Evolutionary conservation across 2,329 filamentous ascomycete genomes (phyloP).

Genomic region (Saccharata proteae): DNA sequence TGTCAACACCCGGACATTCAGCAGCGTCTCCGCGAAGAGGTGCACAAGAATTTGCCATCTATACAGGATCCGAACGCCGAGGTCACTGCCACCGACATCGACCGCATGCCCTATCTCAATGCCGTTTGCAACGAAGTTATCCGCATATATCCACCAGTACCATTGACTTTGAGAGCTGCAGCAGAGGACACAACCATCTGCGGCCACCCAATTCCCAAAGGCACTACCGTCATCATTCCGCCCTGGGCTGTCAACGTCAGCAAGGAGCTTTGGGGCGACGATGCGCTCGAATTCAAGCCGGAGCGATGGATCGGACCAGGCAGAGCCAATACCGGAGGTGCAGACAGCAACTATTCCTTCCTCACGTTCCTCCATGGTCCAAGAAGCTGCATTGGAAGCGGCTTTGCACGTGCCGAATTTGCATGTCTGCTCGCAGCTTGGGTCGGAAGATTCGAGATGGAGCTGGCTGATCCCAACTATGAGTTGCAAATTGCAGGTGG

Average conservation of each 20-base stretch:
- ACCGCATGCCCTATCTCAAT: slow-evolving; percentile 66
- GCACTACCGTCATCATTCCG: slow-evolving; percentile 54
- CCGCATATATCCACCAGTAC: slow-evolving; percentile 60
- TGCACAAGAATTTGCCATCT: slow-evolving; percentile 34
- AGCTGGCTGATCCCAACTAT: slow-evolving; percentile 46
- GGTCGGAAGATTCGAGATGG: slow-evolving; percentile 62
- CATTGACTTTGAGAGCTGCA: slow-evolving; percentile 56
- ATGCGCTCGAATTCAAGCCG: slow-evolving; percentile 65
- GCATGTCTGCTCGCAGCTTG: slow-evolving; percentile 68
- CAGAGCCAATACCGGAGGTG: slow-evolving; percentile 52
- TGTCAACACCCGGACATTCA: slow-evolving; percentile 39
- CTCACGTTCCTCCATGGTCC: slow-evolving; percentile 81
- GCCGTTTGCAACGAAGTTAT: slow-evolving; percentile 69
- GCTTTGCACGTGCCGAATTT: slow-evolving; percentile 75
- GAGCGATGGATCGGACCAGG: slow-evolving; percentile 41
- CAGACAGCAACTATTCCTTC: slow-evolving; percentile 63
- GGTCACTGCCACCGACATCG: slow-evolving; percentile 47
- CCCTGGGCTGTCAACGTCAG: slow-evolving; percentile 59
- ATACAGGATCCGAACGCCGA: slow-evolving; percentile 25
- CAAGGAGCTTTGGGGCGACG: slow-evolving; percentile 59
- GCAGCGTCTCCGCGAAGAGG: slow-evolving; percentile 36
- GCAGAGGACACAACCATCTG: slow-evolving; percentile 52
- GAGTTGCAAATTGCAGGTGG: slow-evolving; percentile 53
- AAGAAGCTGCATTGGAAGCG: slow-evolving; percentile 70
- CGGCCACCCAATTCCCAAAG: slow-evolving; percentile 54